These are phyloP conservation scores for Saposhnikovia divaricata DNA, from an alignment of 129 eudicot species.

Conservation along the genomic window DNA sequence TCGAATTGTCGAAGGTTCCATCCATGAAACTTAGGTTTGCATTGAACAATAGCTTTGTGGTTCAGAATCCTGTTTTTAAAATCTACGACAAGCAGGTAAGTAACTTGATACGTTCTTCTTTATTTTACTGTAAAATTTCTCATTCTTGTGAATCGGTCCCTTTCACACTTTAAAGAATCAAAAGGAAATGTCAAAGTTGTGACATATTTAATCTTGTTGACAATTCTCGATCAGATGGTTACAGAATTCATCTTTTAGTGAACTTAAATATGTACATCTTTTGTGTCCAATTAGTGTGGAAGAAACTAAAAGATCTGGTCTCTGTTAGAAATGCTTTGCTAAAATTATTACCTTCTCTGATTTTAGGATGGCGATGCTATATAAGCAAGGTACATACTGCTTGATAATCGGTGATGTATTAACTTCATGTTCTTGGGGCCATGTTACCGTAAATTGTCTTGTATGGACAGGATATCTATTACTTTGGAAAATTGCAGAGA, in stretches of 20 bases:
- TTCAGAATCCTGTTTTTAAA: constrained; percentile 56
- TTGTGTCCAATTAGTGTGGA: neutral
- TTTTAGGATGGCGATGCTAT: neutral
- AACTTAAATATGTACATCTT: neutral
- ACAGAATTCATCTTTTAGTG: neutral
- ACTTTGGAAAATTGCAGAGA: neutral
- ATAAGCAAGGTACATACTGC: neutral
- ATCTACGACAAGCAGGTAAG: constrained; percentile 64
- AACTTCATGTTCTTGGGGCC: neutral
- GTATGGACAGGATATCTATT: neutral
- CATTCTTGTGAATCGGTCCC: neutral
- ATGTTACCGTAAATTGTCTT: neutral
- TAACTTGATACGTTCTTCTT: constrained; percentile 7
- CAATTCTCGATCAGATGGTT: neutral
- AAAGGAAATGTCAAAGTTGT: neutral
- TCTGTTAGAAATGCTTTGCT: neutral
- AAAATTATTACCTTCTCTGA: neutral
- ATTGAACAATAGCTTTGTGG: constrained; percentile 57
- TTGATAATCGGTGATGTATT: neutral
- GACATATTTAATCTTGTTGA: neutral
- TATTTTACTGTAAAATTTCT: neutral
- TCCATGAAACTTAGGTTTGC: constrained; percentile 55
- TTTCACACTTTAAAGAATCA: neutral
- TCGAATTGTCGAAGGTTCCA: constrained; percentile 47
- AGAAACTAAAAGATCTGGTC: neutral